Evolutionary conservation across 805 yeast genomes (phyloP).

Genomic region (Clavispora carvajalis): DNA sequence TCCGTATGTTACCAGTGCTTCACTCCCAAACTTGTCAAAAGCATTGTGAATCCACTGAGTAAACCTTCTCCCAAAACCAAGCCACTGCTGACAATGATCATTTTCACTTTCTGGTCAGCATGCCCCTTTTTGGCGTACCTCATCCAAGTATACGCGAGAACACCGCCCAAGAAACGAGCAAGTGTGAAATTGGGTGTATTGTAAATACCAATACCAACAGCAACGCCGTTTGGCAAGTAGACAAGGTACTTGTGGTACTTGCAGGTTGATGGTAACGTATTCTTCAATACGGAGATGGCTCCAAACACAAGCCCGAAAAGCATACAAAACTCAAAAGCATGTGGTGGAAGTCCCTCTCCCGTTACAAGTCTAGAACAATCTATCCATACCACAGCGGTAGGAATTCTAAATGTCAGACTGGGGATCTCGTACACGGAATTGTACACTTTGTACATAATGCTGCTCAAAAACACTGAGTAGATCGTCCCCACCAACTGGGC

Average conservation of each 20-base stretch:
- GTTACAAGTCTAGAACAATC: conserved; percentile 92
- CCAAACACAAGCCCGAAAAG: conserved; percentile 67
- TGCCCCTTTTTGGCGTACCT: conserved; percentile 18
- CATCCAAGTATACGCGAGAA: conserved; percentile 57
- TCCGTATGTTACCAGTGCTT: conserved; percentile 21
- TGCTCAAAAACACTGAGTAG: conserved; percentile 76
- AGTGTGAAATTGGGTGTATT: conserved; percentile 90
- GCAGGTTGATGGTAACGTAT: conserved; percentile 43
- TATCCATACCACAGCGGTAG: conserved; percentile 95
- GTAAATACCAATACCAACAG: conserved; percentile 95
- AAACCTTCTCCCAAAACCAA: conserved; percentile 92
- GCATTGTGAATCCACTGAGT: conserved; percentile 76
- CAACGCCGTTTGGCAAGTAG: conserved; percentile 88
- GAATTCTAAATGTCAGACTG: conserved; percentile 72
- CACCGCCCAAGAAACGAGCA: conserved; percentile 89
- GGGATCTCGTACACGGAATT: conserved; percentile 83
- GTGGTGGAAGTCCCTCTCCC: conserved; percentile 84
- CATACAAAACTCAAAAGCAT: conserved; percentile 57
- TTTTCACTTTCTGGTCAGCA: conserved; percentile 50
- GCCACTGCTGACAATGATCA: conserved; percentile 90
- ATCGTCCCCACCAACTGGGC: conserved; percentile 88
- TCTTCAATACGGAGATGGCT: conserved; percentile 56
- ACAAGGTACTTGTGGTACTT: conserved; percentile 37
- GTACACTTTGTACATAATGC: conserved; percentile 79
- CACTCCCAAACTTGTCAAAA: conserved; percentile 58